Evolutionary conservation across 495 filamentous ascomycete species (phyloP).

Genomic region (Daldinia concentrica): DNA sequence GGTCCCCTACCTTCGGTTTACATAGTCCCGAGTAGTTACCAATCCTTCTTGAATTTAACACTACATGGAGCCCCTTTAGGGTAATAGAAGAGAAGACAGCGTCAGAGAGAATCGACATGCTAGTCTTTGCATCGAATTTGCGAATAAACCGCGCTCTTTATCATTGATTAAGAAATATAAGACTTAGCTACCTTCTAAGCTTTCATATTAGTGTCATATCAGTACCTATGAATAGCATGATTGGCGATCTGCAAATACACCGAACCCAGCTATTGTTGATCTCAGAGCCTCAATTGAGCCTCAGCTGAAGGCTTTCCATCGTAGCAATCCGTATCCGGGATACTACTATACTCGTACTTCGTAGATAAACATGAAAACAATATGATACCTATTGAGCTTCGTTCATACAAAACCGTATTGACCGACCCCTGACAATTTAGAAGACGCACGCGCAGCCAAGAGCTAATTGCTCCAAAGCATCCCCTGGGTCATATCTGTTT

Average conservation of each 20-base stretch:
- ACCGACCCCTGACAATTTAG: conserved; percentile 18
- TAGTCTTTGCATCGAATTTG: background rate
- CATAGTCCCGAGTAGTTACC: conserved; percentile 3
- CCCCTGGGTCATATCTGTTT: conserved; percentile 23
- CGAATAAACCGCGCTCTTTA: background rate
- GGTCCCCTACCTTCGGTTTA: too few relatives aligned
- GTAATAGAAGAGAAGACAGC: background rate
- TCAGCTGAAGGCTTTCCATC: conserved; percentile 28
- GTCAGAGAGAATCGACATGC: background rate
- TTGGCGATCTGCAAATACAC: background rate
- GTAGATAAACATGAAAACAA: background rate
- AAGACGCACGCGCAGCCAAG: conserved; percentile 20
- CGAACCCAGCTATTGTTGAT: conserved; percentile 39
- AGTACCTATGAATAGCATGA: background rate
- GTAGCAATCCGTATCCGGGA: background rate
- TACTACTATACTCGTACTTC: background rate
- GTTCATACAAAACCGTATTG: background rate
- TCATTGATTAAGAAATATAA: background rate
- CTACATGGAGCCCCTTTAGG: background rate
- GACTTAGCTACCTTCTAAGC: background rate
- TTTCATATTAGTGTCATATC: background rate
- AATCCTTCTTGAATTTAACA: conserved; percentile 6
- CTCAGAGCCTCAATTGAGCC: conserved; percentile 32
- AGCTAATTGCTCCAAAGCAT: conserved; percentile 27
- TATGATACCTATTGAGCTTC: background rate